Conservation (phyloP, 805 yeast species). For the Kluyveromyces aestuarii region DNA sequence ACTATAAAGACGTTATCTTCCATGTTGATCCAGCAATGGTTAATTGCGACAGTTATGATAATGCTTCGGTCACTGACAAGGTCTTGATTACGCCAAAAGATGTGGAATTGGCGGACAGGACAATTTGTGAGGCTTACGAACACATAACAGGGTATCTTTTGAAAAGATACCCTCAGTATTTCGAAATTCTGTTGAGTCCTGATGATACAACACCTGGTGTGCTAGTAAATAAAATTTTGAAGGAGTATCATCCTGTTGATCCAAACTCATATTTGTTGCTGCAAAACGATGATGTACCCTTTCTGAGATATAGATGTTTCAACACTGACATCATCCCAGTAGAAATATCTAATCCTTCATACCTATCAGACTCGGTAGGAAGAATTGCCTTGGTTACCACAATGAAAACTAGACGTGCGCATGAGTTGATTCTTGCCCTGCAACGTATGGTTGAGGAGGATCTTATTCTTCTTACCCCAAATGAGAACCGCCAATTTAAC, state of each 20-base stretch:
- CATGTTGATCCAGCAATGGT: constrained; percentile 14
- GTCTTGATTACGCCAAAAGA: constrained; percentile 16
- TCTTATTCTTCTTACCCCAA: constrained; percentile 41
- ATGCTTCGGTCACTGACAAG: constrained; percentile 12
- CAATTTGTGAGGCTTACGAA: constrained; percentile 44
- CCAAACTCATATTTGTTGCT: constrained; percentile 11
- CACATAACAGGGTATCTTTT: constrained; percentile 32
- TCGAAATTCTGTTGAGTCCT: constrained; percentile 20
- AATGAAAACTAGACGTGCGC: constrained; percentile 11
- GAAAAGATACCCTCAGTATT: constrained; percentile 46
- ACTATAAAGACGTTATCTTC: constrained; percentile 12
- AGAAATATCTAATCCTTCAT: constrained; percentile 4
- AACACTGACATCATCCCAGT: constrained; percentile 10
- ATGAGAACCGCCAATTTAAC: constrained; percentile 29
- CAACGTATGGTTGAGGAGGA: constrained; percentile 52
- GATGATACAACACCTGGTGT: constrained; percentile 16
- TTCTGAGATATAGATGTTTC: constrained; percentile 8
- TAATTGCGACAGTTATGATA: constrained; percentile 25
- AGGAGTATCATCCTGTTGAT: constrained; percentile 32
- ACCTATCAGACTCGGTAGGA: constrained; percentile 9
- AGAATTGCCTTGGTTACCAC: constrained; percentile 11
- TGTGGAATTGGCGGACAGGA: constrained; percentile 19
- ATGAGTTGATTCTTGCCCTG: constrained; percentile 14
- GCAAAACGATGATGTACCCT: constrained; percentile 3
- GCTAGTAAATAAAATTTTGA: constrained; percentile 32